Percentiles rank a stretch among this genome's conserved stretches.
These are phyloP conservation scores for Diaporthe helianthi DNA, from an alignment of 2,329 filamentous ascomycete genomes.

Conservation along the genomic window DNA sequence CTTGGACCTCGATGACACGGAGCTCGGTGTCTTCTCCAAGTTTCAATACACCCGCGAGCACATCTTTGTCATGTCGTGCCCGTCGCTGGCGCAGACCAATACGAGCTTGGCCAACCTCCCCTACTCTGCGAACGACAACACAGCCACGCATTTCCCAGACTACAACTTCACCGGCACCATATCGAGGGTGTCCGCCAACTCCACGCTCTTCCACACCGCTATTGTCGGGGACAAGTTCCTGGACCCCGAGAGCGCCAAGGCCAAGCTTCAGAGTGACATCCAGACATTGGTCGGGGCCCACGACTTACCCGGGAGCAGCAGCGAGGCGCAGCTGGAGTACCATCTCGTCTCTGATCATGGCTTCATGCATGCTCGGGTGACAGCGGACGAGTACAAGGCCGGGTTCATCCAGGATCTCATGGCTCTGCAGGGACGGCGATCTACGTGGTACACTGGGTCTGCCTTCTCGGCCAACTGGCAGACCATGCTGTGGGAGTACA, in stretches of 20 bases:
- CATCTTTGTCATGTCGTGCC: constrained; percentile 42
- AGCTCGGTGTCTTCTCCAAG: constrained; percentile 43
- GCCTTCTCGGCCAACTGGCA: constrained; percentile 44
- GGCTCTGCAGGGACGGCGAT: constrained; percentile 46
- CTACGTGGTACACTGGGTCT: constrained; percentile 51
- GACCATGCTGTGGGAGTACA: constrained; percentile 45
- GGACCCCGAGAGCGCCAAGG: constrained; percentile 38
- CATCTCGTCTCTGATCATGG: constrained; percentile 43
- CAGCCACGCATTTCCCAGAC: constrained; percentile 40
- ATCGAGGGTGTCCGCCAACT: constrained; percentile 38
- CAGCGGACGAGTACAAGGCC: constrained; percentile 40
- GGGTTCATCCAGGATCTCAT: constrained; percentile 48
- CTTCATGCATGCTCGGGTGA: constrained; percentile 43
- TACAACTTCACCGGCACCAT: constrained; percentile 42
- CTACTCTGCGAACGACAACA: constrained; percentile 36
- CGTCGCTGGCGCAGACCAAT: constrained; percentile 42
- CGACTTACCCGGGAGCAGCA: constrained; percentile 36
- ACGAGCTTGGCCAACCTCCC: constrained; percentile 42
- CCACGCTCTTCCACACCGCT: constrained; percentile 40
- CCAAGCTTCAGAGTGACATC: constrained; percentile 38
- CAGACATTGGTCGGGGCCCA: constrained; percentile 37
- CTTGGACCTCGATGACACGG: constrained; percentile 44
- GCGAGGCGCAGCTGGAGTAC: constrained; percentile 36
- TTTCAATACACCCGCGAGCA: constrained; percentile 45
- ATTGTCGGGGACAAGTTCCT: constrained; percentile 39